phyloP scores from a whole-genome alignment of 1,284 basidiomycete genomes.

The Ganoderma sinense region DNA sequence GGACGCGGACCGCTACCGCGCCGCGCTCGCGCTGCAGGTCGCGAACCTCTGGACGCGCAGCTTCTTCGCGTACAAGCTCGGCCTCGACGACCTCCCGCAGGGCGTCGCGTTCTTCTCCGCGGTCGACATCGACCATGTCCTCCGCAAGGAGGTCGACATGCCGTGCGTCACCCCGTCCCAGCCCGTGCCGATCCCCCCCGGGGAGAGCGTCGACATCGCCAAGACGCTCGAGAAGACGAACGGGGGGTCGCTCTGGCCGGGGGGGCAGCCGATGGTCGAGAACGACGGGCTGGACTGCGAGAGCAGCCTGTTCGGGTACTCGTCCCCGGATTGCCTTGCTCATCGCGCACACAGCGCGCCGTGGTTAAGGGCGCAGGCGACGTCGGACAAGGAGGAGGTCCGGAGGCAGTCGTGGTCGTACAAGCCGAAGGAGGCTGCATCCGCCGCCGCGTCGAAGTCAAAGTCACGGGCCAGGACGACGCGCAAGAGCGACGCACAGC shows the following conservation, averaged over 20 bases:
- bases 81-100: conserved; percentile 96
- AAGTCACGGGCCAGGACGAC: background rate
- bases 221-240: conserved; percentile 71
- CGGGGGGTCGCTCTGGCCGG: conserved; percentile 67
- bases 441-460: conserved; percentile 18
- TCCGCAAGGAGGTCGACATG: conserved; percentile 98
- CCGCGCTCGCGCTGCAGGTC: conserved; percentile 93
- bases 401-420: conserved; percentile 65
- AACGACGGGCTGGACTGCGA: conserved; percentile 31
- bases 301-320: conserved; percentile 53
- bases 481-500: conserved; percentile 20
- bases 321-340: conserved; percentile 59
- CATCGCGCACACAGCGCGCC: conserved; percentile 69
- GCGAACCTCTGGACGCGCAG: conserved; percentile 97
- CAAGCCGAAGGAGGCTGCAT: conserved; percentile 41
- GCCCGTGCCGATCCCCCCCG: conserved; percentile 81
- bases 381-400: conserved; percentile 71
- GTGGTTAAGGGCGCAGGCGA: conserved; percentile 80
- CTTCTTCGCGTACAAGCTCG: conserved; percentile 91
- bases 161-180: conserved; percentile 95
- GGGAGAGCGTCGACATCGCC: conserved; percentile 85
- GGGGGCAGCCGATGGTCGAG: conserved; percentile 61
- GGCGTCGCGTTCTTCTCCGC: conserved; percentile 97
- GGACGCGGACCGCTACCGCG: conserved; percentile 89
- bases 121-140: conserved; percentile 91